Conservation (phyloP, 2,329 filamentous ascomycete species). For the Aspergillus arachidicola region DNA sequence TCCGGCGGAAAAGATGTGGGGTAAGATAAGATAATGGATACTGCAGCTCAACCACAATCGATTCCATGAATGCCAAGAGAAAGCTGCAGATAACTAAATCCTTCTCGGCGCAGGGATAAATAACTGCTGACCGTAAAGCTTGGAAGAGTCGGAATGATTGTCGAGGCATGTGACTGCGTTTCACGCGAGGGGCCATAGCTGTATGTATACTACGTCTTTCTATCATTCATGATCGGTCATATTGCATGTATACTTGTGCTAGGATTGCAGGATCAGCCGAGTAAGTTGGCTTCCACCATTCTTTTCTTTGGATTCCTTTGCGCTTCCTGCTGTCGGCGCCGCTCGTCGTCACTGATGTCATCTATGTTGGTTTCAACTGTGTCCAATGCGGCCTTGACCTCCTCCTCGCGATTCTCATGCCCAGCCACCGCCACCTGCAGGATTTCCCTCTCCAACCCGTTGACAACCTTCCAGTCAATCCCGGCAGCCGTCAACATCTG, state of each 20-base stretch:
- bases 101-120: not conserved
- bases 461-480: conserved; percentile 71
- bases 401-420: conserved; percentile 55
- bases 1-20: conserved; percentile 7
- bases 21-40: conserved; percentile 6
- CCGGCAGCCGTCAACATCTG: conserved; percentile 70
- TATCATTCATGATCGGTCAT: not conserved
- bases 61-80: not conserved
- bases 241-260: not conserved
- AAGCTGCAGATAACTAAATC: not conserved
- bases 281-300: conserved; percentile 44
- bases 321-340: conserved; percentile 37
- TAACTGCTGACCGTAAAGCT: not conserved
- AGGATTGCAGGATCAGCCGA: not conserved
- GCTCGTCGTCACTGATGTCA: conserved; percentile 43
- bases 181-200: not conserved
- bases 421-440: conserved; percentile 80
- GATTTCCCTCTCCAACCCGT: conserved; percentile 79
- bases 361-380: conserved; percentile 39
- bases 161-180: not conserved
- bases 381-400: conserved; percentile 30
- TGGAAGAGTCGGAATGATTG: not conserved
- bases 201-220: not conserved
- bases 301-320: conserved; percentile 51
- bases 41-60: not conserved